These are phyloP conservation scores for Neospermospora avenae DNA, from an alignment of 2,329 filamentous ascomycete genomes.

Conservation along the genomic window DNA sequence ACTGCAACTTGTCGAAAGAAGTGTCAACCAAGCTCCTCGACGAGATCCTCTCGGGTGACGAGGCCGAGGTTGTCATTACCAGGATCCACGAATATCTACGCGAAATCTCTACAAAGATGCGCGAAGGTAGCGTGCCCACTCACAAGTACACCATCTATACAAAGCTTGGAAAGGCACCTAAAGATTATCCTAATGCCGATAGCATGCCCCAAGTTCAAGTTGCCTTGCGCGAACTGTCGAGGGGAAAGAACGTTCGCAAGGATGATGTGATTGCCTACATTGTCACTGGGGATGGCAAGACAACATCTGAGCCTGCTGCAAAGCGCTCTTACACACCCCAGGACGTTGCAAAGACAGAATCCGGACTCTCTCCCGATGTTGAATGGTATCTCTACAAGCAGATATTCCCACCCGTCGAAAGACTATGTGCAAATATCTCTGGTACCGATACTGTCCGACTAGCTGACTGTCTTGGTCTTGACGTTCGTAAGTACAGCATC, in stretches of 20 bases:
- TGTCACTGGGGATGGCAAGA: constrained; percentile 70
- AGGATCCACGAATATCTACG: constrained; percentile 93
- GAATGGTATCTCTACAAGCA: constrained; percentile 99
- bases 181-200: constrained; percentile 90
- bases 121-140: constrained; percentile 67
- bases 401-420: constrained; percentile 95
- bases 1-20: constrained; percentile 92
- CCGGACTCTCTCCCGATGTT: constrained; percentile 78
- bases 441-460: constrained; percentile 88
- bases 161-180: constrained; percentile 90
- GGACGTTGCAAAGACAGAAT: constrained; percentile 76
- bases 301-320: constrained; percentile 64
- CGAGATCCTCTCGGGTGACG: constrained; percentile 90
- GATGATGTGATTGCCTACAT: constrained; percentile 97
- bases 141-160: constrained; percentile 98
- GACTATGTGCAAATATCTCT: constrained; percentile 91
- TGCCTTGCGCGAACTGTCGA: constrained; percentile 79
- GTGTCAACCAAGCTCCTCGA: constrained; percentile 88
- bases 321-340: constrained; percentile 87
- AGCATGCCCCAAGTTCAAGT: constrained; percentile 98
- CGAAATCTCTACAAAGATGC: constrained; percentile 82
- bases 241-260: constrained; percentile 83
- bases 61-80: constrained; percentile 80
- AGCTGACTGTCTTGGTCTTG: constrained; percentile 89
- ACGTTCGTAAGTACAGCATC: constrained; percentile 81